Evolutionary conservation across 352 stramenopile genomes (phyloP), one percentile per base, ranked within the genome.

Genomic region (Phytophthora ohioensis): DNA sequence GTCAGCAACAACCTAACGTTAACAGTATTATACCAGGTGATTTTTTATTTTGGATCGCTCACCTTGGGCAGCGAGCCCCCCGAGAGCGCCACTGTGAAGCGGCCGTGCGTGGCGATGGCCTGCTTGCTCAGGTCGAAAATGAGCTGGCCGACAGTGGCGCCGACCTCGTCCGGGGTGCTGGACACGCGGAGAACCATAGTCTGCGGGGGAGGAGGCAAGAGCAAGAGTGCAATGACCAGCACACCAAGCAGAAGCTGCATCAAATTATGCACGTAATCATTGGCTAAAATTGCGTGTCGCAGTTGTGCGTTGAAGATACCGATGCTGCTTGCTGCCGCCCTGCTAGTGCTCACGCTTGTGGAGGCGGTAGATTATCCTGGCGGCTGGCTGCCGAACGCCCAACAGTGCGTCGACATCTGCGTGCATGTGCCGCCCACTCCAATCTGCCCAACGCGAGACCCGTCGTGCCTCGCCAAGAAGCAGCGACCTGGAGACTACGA

Each of bases 31-130:
- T 5, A n/a, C 46, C n/a, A n/a, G 38, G n/a, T 27, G 6, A 43
- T 45, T 34, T 34, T 31, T 13, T 27, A 27, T 27, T 0, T 27
- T 27, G 21, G 21, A 31, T 42, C 27, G 10, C 41, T 43, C 43
- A 95, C 79, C 77, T 90, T 94, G 27, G 91, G 91, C 47, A 97
- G 75, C 9, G 91, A 97, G 39, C 90, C 90, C 43, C 92, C 92
- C 31, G 91, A 98, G 53, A 97, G 81, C 52, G 92, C 92, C 57
- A 98, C 59, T 12, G 85, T 93, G 75, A 96, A 96, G 68, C 79
- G 77, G 49, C 80, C 89, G 52, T 78, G 67, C 21, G 73, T 53
- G 2, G 76, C 73, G 51, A 95, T 94, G 12, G 85, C 72, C 17
- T 90, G 66, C 64, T 88, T 69, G 79, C 86, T 94, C 13, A 87